phyloP scores from a whole-genome alignment of 306 rosid genomes.

The Trifolium repens region DNA sequence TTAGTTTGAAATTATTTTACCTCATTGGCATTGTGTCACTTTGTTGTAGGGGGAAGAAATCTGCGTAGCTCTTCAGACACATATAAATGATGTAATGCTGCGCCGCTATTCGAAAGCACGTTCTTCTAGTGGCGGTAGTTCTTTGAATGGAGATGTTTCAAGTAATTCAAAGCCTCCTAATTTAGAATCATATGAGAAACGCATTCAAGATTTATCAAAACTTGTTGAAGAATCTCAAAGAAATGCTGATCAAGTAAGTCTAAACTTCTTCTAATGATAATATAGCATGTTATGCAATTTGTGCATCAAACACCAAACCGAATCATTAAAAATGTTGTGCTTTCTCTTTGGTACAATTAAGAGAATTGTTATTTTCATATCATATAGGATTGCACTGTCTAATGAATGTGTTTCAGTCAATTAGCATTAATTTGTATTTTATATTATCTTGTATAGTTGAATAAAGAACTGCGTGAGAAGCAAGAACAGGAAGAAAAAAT shows the following conservation, averaged over 20 bases:
- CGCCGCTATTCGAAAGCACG: slow-evolving; percentile 96
- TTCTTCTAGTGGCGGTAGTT: slow-evolving; percentile 61
- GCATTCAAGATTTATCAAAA: slow-evolving; percentile 76
- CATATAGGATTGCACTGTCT: background rate
- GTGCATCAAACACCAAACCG: slow-evolving; percentile 29
- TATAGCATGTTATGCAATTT: slow-evolving; percentile 21
- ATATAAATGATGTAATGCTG: slow-evolving; percentile 96
- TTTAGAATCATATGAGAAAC: slow-evolving; percentile 70
- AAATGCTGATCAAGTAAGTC: slow-evolving; percentile 76
- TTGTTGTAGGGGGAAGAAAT: slow-evolving; percentile 91
- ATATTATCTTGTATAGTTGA: slow-evolving; percentile 56
- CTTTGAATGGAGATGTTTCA: slow-evolving; percentile 69
- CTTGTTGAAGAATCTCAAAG: slow-evolving; percentile 83
- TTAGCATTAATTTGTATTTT: slow-evolving; percentile 25
- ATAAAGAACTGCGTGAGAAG: slow-evolving; percentile 70
- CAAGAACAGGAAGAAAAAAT: slow-evolving; percentile 65
- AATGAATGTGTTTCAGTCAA: background rate
- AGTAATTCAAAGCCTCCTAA: slow-evolving; percentile 61
- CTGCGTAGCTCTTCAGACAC: slow-evolving; percentile 97
- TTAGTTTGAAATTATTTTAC: slow-evolving; percentile 7
- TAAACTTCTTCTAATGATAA: slow-evolving; percentile 22
- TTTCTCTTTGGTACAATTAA: background rate
- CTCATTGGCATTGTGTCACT: slow-evolving; percentile 14
- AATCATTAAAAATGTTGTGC: slow-evolving; percentile 9
- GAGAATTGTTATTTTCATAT: slow-evolving; percentile 14